Evolutionary conservation across 2,329 filamentous ascomycete genomes (phyloP), one percentile per base, ranked within the genome.

Genomic region (Aureobasidium sp.): DNA sequence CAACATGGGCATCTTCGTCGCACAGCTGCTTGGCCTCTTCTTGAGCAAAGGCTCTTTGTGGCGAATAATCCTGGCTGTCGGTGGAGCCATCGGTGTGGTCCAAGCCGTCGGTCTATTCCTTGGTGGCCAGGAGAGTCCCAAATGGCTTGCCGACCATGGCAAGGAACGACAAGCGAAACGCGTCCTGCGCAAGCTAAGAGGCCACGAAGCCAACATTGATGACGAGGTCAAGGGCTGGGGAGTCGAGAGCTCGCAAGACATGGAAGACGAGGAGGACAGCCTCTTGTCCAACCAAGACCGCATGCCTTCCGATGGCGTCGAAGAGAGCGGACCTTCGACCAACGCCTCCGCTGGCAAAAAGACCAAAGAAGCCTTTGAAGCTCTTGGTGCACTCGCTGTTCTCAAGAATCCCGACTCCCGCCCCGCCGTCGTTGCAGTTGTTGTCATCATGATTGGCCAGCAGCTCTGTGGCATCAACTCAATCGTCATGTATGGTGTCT

Each of bases 401-500:
- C 74, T 91, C 42, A 81, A 77, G 27, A 84, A 93, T 67, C 81
- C 86, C 0, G 77, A 84, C 9, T 89, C 89, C 58, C 87, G 95
- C 60, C 81, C 94, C 64, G 91, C 92, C 5, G 90, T 96, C 3
- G 83, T 96, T 14, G 91, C 90, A 0, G 87, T 96, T 67, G 94
- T 96, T 86, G 85, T 90, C 67, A 86, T 96, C 70, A 97, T 97
- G 92, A 82, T 92, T 63, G 88, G 90, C 0, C 94, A 97, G 73
- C 94, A 99, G 73, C 81, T 97, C 41, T 93, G 89, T 63, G 93
- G 77, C 66, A 93, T 97, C 77, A 97, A 99, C 82, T 93, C 89
- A 63, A 93, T 97, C 71, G 89, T 97, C 76, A 97, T 99, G 92
- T 99, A 99, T 75, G 96, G 92, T 2, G 94, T 97, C 6, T 91